Conservation (phyloP, 169 alveolate genomes). For the Plasmodium gonderi region DNA sequence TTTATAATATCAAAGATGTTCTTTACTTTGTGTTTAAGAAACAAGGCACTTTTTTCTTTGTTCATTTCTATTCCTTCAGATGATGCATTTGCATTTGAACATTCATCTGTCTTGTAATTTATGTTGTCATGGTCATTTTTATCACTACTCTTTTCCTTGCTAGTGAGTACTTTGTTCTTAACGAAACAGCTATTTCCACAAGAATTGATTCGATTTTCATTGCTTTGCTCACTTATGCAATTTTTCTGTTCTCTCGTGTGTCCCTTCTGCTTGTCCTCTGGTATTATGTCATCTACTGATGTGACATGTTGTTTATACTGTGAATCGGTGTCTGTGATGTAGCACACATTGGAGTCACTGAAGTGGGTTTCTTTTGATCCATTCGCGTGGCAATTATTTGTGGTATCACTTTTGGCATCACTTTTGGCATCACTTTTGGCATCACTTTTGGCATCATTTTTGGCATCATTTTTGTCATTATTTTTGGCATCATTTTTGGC, state of each 20-base stretch:
- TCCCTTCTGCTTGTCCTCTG: neutral
- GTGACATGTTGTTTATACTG: neutral
- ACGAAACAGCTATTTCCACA: no score
- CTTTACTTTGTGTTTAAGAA: conserved; percentile 28
- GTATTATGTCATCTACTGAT: neutral
- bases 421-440: neutral
- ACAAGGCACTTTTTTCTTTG: neutral
- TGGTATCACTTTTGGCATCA: neutral
- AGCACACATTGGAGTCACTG: neutral
- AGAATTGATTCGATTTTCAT: no score
- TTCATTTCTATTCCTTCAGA: neutral
- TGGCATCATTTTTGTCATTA: neutral
- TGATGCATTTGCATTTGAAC: no score
- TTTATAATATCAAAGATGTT: conserved; percentile 25
- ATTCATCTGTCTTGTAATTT: no score
- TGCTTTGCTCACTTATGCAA: no score
- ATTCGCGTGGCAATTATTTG: neutral
- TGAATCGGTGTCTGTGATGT: neutral
- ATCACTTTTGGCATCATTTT: neutral
- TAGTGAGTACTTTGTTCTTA: neutral
- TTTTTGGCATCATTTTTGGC: neutral
- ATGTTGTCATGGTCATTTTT: neutral
- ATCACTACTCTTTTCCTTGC: neutral
- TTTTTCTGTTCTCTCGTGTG: no score
- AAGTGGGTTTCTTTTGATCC: neutral